Base-by-base conservation (phyloP, 108 stramenopile species). In the Nitzschia palea region DNA sequence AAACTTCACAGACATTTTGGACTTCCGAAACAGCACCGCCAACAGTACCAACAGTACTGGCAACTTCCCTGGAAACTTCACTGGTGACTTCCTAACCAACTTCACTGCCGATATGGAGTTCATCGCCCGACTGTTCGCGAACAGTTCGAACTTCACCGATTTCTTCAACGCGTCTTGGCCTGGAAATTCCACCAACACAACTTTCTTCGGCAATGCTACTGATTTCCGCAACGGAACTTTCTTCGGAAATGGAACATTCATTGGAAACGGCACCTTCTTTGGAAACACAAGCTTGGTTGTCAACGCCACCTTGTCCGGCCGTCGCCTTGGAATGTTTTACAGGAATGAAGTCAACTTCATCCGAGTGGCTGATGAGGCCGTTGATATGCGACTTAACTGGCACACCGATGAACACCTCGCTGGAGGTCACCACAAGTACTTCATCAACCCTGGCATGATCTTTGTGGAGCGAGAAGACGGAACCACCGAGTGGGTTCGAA, bases 381-480 rank as follows among this genome's bases (percentile, higher is more conserved):
- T 59, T 35, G 57, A 59, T 20, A 22, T 59, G 4, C 57, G 57
- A 27, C 22, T 59, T 10, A 59, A 37, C 57, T 59, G 57, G 57
- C 28, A 59, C 26, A 40, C 57, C 57, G 30, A 59, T 18, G 35
- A 59, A 37, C 6, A 59, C 5, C 9, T 59, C 4, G 17, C 37
- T 6, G 57, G 57, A 22, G 57, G 57, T 12, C 57, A n/a, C 8
- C 35, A 59, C 18, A 59, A 37, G 57, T 59, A 59, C 35, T 59
- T 37, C 33, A 59, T 59, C 36, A 59, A 59, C 57, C 57, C 57
- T 18, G 57, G 57, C 22, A 59, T 59, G 57, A 35, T 59, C 4
- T 59, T 59, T 20, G 28, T 59, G 15, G 57, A 59, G 35, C 35
- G 37, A 10, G 57, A 59, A 22, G 57, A 59, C 20, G 57, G 57